Base-by-base conservation (phyloP, 495 filamentous ascomycete species). In the Penicillium taxi region DNA sequence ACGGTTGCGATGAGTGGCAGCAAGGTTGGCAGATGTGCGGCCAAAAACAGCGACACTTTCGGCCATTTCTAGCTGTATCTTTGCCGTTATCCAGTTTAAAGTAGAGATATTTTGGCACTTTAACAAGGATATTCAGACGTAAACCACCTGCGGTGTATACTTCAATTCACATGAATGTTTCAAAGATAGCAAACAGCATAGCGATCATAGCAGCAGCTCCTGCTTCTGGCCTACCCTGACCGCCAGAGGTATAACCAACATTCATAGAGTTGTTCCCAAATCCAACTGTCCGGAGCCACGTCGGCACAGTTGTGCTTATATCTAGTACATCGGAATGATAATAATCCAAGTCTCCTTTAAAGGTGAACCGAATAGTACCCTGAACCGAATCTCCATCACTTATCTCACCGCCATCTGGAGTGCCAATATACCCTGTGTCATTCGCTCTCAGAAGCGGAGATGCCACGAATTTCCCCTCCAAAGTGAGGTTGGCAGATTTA, bases 221-320 rank as follows among this genome's bases (percentile, higher is more conserved):
- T n/a, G n/a, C n/a, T n/a, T n/a, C n/a, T n/a, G n/a, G n/a, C n/a
- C n/a, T n/a, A n/a, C n/a, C n/a, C n/a, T n/a, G n/a, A n/a, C n/a
- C n/a, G n/a, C n/a, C n/a, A n/a, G n/a, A n/a, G n/a, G n/a, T n/a
- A n/a, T 35, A 35, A 13, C 43, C 38, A 30, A 44, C 41, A 15
- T 48, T 48, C 20, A 41, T 17, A 14, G 45, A 40, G 29, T 48
- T 44, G 25, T 48, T 48, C 11, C 31, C 30, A 35, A 44, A 48
- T 0, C 45, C 45, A 0, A 48, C 45, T 0, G 35, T 44, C 22
- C 41, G 26, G 5, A 41, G 29, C 45, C 41, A 48, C 5, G 29
- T 32, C 6, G 45, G 45, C 9, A 23, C 41, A 13, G 36, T 4
- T 21, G 25, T 41, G 17, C 12, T 28, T 9, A 37, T 37, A 21